These are phyloP conservation scores for Marasmius fiardii DNA, from an alignment of 1,284 basidiomycete genomes.

Conservation along the genomic window DNA sequence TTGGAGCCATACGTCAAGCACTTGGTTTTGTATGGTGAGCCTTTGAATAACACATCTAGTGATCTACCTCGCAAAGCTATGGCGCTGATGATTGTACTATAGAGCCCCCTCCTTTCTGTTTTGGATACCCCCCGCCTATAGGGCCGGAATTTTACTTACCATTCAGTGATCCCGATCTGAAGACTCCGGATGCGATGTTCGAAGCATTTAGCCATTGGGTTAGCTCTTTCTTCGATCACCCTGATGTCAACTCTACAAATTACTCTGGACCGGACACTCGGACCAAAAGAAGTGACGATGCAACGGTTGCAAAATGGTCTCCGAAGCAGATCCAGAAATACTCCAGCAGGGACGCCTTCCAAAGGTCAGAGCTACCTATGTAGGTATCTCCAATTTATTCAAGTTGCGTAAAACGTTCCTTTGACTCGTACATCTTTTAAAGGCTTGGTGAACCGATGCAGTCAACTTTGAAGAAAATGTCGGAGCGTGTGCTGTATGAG, in stretches of 20 bases:
- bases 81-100: no score
- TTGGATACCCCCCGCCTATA: constrained; percentile 21
- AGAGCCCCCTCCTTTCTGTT: constrained; percentile 28
- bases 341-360: no score
- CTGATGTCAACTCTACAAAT: background rate
- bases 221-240: constrained; percentile 15
- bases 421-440: no score
- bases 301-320: background rate
- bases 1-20: constrained; percentile 24
- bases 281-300: background rate
- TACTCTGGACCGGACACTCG: background rate
- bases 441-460: no score
- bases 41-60: background rate
- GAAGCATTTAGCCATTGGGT: constrained; percentile 10
- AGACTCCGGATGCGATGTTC: constrained; percentile 12
- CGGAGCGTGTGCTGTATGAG: no score
- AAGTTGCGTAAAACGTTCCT: no score
- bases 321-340: background rate
- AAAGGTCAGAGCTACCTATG: no score
- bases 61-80: background rate
- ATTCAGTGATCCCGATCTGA: constrained; percentile 16
- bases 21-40: constrained; percentile 28
- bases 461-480: no score
- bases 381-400: no score
- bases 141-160: constrained; percentile 17